Evolutionary conservation across 225 moss, liverwort and hornwort species (phyloP).

Genomic region (Pseudoscleropodium purum): DNA sequence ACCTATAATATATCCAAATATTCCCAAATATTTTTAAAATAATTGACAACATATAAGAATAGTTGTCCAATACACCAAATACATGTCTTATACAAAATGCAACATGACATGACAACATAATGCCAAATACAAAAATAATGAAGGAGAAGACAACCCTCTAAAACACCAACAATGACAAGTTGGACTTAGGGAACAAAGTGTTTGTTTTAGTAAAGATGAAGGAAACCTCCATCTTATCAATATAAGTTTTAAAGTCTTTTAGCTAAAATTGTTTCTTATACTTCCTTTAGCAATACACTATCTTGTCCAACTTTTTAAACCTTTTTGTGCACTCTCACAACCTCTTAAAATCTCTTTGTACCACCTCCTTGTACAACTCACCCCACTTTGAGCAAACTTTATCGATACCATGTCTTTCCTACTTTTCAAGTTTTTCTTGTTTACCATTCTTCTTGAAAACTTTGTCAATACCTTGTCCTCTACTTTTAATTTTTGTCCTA

Average conservation of each 20-base stretch:
- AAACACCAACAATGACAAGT: not conserved
- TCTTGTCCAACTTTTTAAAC: not conserved
- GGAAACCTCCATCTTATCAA: not conserved
- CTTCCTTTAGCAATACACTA: not conserved
- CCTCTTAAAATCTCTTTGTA: not conserved
- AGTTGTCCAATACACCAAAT: not conserved
- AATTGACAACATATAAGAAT: rapidly evolving
- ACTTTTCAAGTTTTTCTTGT: rapidly evolving
- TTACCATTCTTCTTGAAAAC: not conserved
- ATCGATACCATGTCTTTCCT: not conserved
- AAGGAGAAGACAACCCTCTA: not conserved
- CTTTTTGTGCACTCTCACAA: not conserved
- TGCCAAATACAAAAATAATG: not conserved
- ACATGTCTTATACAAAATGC: not conserved
- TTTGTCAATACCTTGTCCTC: rapidly evolving
- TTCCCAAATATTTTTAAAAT: not conserved
- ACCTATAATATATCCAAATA: not conserved
- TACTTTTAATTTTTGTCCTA: not conserved
- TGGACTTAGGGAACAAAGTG: rapidly evolving
- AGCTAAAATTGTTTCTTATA: not conserved
- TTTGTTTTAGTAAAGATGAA: not conserved
- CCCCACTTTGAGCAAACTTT: not conserved
- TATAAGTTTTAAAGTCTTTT: not conserved
- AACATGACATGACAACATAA: not conserved
- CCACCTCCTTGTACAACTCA: not conserved